These are phyloP conservation scores for Pyrus bretschneideri DNA, from an alignment of 306 rosid species.

Conservation along the genomic window DNA sequence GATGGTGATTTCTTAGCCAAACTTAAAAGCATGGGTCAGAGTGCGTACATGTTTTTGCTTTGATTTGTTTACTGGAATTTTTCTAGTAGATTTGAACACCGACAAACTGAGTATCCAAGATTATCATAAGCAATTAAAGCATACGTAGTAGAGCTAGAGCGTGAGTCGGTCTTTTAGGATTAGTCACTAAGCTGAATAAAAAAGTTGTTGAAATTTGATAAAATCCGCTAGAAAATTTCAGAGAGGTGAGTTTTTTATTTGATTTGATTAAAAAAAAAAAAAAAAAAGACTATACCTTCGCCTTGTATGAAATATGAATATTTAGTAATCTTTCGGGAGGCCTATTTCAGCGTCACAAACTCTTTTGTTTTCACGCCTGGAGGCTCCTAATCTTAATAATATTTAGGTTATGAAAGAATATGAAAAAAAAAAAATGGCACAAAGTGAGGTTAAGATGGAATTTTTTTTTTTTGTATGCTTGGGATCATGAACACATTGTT, in stretches of 20 bases:
- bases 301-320: too few species aligned
- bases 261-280: too few species aligned
- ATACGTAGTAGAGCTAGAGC: not conserved
- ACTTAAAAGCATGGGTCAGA: not conserved
- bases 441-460: not conserved
- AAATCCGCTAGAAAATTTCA: not conserved
- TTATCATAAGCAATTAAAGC: not conserved
- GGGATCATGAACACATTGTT: not conserved
- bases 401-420: too few species aligned
- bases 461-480: too few species aligned
- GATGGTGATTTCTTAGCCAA: not conserved
- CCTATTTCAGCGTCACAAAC: too few species aligned
- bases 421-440: not conserved
- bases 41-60: not conserved
- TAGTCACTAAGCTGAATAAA: not conserved
- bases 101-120: not conserved
- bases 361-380: too few species aligned
- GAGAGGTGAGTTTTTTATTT: not conserved
- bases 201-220: not conserved
- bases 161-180: not conserved
- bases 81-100: not conserved
- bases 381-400: too few species aligned
- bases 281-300: too few species aligned
- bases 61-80: not conserved
- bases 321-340: too few species aligned